Evolutionary conservation across 352 stramenopile species (phyloP), one percentile per base, ranked within the genome.

Genomic region (Pythium monospermum): DNA sequence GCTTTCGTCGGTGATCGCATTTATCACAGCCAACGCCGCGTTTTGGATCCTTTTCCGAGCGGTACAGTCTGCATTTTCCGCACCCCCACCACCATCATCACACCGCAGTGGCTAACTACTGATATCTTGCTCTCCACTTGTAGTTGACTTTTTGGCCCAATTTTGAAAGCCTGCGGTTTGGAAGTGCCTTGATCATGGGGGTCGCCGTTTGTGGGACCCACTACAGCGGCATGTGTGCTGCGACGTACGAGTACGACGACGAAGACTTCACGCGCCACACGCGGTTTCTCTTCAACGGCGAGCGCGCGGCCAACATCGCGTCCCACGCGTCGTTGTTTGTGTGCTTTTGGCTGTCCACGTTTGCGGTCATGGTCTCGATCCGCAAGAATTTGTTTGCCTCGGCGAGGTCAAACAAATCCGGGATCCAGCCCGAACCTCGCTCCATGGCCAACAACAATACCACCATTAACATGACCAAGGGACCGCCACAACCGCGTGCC

Each of bases 21-120:
- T 84, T 15, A 59, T 75, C 36, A 73, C 76, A 10, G 77, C 77
- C 3, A 86, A 60, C 25, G 71, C 75, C 1, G 73, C 75, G 10
- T 86, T 86, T 31, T 88, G 70, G 77, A 88, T 86, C 49, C 46
- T 86, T 16, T 88, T 86, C 31, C 77, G 77, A 37, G 73, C 64
- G 33, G 72, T 86, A 68, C 32, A 54, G 35, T 26, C 32, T 28
- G 1, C 23, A 6, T 8, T 15, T 16, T 26, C 31, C 7, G 27
- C 43, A 13, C 10, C 35, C 18, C 45, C 19, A 21, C 33, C 25
- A 23, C 28, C 4, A 31, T 5, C n/a, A n/a, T 3, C 15, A 26
- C 25, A n/a, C n/a, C n/a, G n/a, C n/a, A n/a, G n/a, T n/a, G n/a
- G n/a, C n/a, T n/a, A n/a, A n/a, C n/a, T n/a, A 19, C 5, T 10